Evolutionary conservation across 1,139 yeast genomes (phyloP).

Genomic region (Pichia sp.): DNA sequence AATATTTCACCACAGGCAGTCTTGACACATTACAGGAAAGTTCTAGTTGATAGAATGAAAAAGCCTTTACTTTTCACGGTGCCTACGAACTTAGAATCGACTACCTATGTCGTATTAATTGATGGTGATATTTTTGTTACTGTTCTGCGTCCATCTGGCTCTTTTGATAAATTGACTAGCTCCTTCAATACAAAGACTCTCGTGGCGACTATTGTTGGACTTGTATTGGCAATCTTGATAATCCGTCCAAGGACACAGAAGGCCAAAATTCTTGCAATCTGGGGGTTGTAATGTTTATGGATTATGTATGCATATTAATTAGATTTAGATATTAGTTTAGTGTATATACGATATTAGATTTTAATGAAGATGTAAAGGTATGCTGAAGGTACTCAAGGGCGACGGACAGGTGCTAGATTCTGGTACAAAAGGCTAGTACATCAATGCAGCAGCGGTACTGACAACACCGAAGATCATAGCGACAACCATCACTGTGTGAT

Average conservation of each 20-base stretch:
- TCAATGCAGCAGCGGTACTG: conserved; percentile 27
- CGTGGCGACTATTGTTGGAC: conserved; percentile 47
- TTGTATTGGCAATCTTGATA: conserved; percentile 35
- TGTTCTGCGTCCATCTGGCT: conserved; percentile 69
- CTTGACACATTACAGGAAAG: conserved; percentile 16
- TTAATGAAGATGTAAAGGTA: too few relatives aligned
- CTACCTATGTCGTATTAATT: conserved; percentile 60
- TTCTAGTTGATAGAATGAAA: background rate
- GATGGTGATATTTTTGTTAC: conserved; percentile 67
- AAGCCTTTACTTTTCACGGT: conserved; percentile 31
- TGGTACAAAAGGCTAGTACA: too few relatives aligned
- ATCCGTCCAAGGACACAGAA: conserved; percentile 8
- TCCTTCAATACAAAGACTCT: conserved; percentile 65
- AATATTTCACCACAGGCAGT: conserved; percentile 27
- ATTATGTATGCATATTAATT: too few relatives aligned
- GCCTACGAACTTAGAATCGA: conserved; percentile 76
- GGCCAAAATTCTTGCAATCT: background rate
- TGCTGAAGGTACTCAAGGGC: too few relatives aligned
- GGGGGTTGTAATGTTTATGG: too few relatives aligned
- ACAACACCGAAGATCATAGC: conserved; percentile 22
- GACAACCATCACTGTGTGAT: conserved; percentile 19
- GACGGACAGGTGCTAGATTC: too few relatives aligned
- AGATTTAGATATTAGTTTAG: too few relatives aligned
- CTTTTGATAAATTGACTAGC: conserved; percentile 61
- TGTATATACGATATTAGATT: too few relatives aligned